A percentile compares a stretch with the other conserved stretches of the same genome.
Evolutionary conservation across 306 rosid species (phyloP).

Genomic region (Acacia confusa): DNA sequence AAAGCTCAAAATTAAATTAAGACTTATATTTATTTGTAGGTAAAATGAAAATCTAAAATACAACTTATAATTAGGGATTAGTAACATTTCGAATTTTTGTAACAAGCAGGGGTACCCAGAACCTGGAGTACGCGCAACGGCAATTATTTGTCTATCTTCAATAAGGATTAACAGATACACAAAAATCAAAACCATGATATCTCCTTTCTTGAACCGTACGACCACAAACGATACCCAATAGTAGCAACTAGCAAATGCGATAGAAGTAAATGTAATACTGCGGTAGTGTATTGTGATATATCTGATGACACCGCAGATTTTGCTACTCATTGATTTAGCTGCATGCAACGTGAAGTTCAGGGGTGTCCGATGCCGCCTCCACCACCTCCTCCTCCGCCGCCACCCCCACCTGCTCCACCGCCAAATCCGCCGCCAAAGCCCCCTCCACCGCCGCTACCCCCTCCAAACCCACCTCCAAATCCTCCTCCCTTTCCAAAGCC

Average conservation of each 20-base stretch:
- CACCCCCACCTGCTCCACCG: not conserved
- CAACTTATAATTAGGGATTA: too few species aligned
- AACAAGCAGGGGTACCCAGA: not conserved
- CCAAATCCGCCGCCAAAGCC: slow-evolving; percentile 17
- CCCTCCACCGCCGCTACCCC: slow-evolving; percentile 5
- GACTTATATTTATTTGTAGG: not conserved
- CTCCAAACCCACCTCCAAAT: slow-evolving; percentile 20
- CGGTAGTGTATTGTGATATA: not conserved
- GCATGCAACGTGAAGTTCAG: slow-evolving; percentile 36
- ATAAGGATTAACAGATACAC: not conserved
- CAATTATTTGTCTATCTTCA: not conserved
- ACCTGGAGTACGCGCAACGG: not conserved
- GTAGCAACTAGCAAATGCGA: not conserved
- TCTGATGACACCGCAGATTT: not conserved
- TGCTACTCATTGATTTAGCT: not conserved
- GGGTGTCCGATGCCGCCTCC: slow-evolving; percentile 54
- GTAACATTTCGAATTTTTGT: not conserved
- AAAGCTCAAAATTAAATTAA: too few species aligned
- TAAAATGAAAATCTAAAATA: too few species aligned
- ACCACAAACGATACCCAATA: too few species aligned
- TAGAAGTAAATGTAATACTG: not conserved
- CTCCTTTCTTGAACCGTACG: not conserved
- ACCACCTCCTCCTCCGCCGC: not conserved
- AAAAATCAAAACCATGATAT: not conserved
- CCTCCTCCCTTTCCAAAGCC: not conserved